Percentiles rank a stretch among this genome's conserved stretches.
These are phyloP conservation scores for Aspergillus ostianus DNA, from an alignment of 495 filamentous ascomycete species.

Conservation along the genomic window DNA sequence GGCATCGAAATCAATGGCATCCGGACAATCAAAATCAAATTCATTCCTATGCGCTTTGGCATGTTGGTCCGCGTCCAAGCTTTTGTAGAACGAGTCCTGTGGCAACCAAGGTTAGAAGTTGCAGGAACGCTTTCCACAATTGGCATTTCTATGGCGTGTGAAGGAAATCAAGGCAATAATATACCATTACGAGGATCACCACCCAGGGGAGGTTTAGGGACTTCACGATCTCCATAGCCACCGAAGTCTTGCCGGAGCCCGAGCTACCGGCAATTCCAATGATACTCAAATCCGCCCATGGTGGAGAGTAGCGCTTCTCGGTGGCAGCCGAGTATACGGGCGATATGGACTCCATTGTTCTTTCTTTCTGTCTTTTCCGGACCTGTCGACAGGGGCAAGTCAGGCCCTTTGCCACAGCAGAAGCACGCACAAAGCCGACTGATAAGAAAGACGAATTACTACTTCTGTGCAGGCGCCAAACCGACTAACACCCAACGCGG, in stretches of 20 bases:
- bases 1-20: constrained; percentile 91
- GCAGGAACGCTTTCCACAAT: constrained; percentile 10
- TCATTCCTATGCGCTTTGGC: constrained; percentile 79
- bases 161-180: constrained; percentile 9
- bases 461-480: neutral
- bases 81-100: constrained; percentile 96
- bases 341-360: constrained; percentile 44
- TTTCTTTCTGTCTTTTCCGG: neutral
- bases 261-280: constrained; percentile 96
- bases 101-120: constrained; percentile 20
- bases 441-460: neutral
- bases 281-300: constrained; percentile 91
- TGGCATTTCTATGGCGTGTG: constrained; percentile 3
- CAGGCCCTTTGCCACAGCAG: neutral
- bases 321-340: constrained; percentile 42
- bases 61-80: constrained; percentile 69
- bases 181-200: constrained; percentile 92
- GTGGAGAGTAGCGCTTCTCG: constrained; percentile 77
- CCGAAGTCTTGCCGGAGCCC: constrained; percentile 94
- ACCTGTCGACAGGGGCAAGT: constrained; percentile 1
- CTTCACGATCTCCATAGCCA: constrained; percentile 86
- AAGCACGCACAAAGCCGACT: neutral
- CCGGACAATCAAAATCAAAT: constrained; percentile 93
- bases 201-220: constrained; percentile 95
- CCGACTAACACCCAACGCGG: neutral